phyloP scores from a whole-genome alignment of 345 rosid genomes.

The Noccaea bulbosa region DNA sequence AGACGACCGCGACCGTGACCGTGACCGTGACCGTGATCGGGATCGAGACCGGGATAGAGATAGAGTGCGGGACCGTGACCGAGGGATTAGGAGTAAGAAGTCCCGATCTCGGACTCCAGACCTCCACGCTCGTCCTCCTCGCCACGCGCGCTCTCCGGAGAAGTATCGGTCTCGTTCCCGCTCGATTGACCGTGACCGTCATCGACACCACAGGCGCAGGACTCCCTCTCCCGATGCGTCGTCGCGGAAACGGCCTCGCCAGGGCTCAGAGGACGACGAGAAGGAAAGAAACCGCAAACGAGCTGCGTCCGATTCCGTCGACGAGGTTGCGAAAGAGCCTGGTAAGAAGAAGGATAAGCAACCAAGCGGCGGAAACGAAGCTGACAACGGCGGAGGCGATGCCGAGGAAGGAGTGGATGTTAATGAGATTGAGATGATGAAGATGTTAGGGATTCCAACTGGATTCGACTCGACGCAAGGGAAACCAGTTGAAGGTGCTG shows the following conservation, averaged over 20 bases:
- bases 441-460: constrained; percentile 84
- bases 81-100: constrained; percentile 54
- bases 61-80: constrained; percentile 47
- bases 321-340: constrained; percentile 63
- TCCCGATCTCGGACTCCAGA: constrained; percentile 81
- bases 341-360: constrained; percentile 46
- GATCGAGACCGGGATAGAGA: constrained; percentile 51
- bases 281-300: constrained; percentile 55
- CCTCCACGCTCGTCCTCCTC: constrained; percentile 59
- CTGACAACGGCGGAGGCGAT: constrained; percentile 32
- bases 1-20: constrained; percentile 54
- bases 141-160: constrained; percentile 60
- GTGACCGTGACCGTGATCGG: constrained; percentile 42
- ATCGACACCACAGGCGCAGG: constrained; percentile 59
- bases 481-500: constrained; percentile 84
- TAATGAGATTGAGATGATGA: constrained; percentile 89
- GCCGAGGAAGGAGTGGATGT: constrained; percentile 46
- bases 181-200: constrained; percentile 55
- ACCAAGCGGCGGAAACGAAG: constrained; percentile 8
- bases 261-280: constrained; percentile 50
- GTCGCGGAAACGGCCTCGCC: constrained; percentile 51
- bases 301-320: constrained; percentile 59
- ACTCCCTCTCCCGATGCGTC: constrained; percentile 64
- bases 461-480: constrained; percentile 96
- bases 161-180: constrained; percentile 59